Evolutionary conservation across 352 stramenopile genomes (phyloP), one percentile per base, ranked within the genome.

Genomic region (Globisporangium irregulare): DNA sequence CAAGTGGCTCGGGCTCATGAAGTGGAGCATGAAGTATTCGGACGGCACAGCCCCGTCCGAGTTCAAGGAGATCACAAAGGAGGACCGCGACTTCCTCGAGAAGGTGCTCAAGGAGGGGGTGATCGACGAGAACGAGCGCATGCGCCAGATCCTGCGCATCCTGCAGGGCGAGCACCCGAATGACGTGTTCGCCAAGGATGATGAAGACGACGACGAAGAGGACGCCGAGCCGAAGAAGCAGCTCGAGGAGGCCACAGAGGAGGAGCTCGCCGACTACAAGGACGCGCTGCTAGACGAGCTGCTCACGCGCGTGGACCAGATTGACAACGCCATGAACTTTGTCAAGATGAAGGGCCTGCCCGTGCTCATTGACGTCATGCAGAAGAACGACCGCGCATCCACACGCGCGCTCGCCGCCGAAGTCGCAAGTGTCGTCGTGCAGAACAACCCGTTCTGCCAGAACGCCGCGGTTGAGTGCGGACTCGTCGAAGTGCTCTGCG

Each of bases 281-380:
- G 86, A 96, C 60, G 71, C 66, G 24, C 74, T 96, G 58, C 75
- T 96, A 32, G 88, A 96, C 65, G 88, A 96, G 69, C 78, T 96
- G 64, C 75, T 96, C 69, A 87, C 80, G 62, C 85, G 86, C 66
- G 86, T 96, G 25, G 88, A 94, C 73, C 86, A 96, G 76, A 92
- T 96, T 59, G 88, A 96, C 77, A 94, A 92, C 43, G 86, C 88
- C 38, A 89, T 91, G 75, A 94, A 93, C 77, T 94, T 96, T 53
- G 77, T 87, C 69, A 96, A 96, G 76, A 91, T 91, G 81, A 75
- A 88, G 20, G 88, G 86, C 0, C 68, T 96, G 22, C 67, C 68
- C 1, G 78, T 87, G 54, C 75, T 94, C 59, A 79, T 76, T 0
- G 78, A 78, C 32, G 75, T 94, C 32, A 88, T 96, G 56, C 59